Conservation (phyloP, 441 rosid genomes). For the Viola pubescens region DNA sequence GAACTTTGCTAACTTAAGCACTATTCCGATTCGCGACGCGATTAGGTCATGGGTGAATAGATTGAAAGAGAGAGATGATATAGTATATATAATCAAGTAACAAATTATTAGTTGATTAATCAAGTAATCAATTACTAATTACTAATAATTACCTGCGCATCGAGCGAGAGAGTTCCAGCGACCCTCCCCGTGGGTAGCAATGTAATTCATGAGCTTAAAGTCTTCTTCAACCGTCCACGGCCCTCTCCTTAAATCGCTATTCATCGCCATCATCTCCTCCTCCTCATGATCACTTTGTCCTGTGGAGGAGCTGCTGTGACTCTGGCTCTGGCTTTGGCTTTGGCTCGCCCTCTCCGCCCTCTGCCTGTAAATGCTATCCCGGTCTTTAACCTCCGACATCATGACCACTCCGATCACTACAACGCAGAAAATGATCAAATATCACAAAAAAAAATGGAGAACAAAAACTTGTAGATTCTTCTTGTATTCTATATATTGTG, state of each 20-base stretch:
- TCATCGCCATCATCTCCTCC: slow-evolving; percentile 36
- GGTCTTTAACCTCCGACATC: slow-evolving; percentile 45
- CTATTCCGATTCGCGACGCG: too few relatives aligned
- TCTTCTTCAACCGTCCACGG: slow-evolving; percentile 84
- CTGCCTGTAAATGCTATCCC: slow-evolving; percentile 15
- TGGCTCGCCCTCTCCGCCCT: too few relatives aligned
- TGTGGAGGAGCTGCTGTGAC: slow-evolving; percentile 16
- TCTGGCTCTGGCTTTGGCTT: too few relatives aligned
- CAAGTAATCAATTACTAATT: slow-evolving; percentile 16
- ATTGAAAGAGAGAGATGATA: background rate
- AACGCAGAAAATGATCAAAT: slow-evolving; percentile 31
- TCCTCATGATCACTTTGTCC: slow-evolving; percentile 21
- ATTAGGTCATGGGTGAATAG: background rate
- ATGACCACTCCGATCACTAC: slow-evolving; percentile 6
- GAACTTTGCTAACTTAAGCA: slow-evolving; percentile 3
- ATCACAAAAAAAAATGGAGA: slow-evolving; percentile 8
- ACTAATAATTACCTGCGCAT: slow-evolving; percentile 36
- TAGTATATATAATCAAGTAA: too few relatives aligned
- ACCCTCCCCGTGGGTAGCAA: slow-evolving; percentile 53
- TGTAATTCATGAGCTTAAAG: slow-evolving; percentile 45
- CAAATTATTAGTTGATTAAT: too few relatives aligned
- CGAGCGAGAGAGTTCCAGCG: slow-evolving; percentile 62
- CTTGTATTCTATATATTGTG: too few relatives aligned
- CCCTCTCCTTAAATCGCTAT: slow-evolving; percentile 45
- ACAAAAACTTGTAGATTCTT: too few relatives aligned